phyloP scores from a whole-genome alignment of 805 yeast species.

The Candida sanyiensis region DNA sequence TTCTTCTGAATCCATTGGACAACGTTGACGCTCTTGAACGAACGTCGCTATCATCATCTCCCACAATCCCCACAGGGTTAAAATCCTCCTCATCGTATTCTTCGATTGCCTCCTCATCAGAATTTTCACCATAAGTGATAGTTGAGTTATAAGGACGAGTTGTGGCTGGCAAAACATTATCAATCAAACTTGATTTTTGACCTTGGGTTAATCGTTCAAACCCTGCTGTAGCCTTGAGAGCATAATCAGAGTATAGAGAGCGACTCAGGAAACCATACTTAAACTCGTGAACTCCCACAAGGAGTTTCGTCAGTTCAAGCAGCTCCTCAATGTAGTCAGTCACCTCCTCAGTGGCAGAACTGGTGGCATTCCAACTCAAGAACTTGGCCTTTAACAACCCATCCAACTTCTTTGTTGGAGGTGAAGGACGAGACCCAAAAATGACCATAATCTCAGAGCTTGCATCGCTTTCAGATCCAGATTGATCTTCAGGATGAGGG shows the following conservation, averaged over 20 bases:
- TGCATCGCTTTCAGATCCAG: constrained; percentile 20
- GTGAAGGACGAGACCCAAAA: no score
- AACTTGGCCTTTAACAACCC: constrained; percentile 33
- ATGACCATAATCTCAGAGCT: constrained; percentile 18
- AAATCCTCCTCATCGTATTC: constrained; percentile 1
- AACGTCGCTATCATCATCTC: not conserved
- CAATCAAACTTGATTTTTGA: constrained; percentile 12
- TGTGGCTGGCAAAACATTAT: no score
- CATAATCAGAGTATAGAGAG: constrained; percentile 38
- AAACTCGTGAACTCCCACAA: constrained; percentile 45
- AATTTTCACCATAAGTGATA: not conserved
- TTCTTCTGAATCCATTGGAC: constrained; percentile 29
- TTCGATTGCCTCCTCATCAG: not conserved
- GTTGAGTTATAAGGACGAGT: no score
- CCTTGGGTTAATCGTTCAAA: constrained; percentile 19
- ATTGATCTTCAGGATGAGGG: no score
- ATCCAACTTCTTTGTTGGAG: no score
- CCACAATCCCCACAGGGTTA: constrained; percentile 9
- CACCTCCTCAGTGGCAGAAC: constrained; percentile 43
- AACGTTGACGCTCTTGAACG: constrained; percentile 8
- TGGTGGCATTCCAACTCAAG: constrained; percentile 47
- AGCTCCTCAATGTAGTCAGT: constrained; percentile 46
- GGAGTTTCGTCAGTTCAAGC: constrained; percentile 33
- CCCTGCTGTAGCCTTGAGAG: constrained; percentile 35
- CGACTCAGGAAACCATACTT: constrained; percentile 47